Conservation (phyloP, 768 basidiomycete genomes). For the Porphyrellus cyaneotinctus region DNA sequence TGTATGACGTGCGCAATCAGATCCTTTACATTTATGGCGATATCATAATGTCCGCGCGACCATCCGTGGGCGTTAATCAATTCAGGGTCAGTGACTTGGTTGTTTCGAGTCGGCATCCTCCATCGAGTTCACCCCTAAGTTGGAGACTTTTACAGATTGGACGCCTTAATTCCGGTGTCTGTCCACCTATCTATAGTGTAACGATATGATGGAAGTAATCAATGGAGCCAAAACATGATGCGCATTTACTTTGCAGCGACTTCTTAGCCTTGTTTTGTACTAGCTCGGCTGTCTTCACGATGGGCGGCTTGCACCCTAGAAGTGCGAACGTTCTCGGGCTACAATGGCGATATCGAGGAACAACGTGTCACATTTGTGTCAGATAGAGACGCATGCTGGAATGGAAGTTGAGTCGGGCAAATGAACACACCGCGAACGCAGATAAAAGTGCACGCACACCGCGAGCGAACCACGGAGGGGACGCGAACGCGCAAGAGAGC, state of each 20-base stretch:
- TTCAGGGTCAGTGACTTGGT: neutral
- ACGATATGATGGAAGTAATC: neutral
- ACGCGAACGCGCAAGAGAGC: neutral
- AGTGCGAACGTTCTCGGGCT: neutral
- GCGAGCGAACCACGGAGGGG: neutral
- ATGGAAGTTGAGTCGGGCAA: neutral
- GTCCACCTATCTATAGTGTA: neutral
- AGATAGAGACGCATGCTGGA: too few species aligned
- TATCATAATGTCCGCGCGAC: neutral
- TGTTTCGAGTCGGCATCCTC: too few species aligned
- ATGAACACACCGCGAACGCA: too few species aligned
- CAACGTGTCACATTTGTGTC: neutral
- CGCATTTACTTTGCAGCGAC: neutral
- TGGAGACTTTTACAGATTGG: neutral
- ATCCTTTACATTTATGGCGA: neutral
- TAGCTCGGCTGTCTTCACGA: neutral
- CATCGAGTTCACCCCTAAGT: neutral
- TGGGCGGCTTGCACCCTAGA: neutral
- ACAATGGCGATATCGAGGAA: neutral
- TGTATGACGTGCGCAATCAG: neutral
- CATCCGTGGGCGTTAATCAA: neutral
- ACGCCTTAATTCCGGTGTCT: neutral
- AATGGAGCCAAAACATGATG: too few species aligned
- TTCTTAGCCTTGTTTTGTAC: conserved; percentile 2
- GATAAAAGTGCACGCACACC: neutral